A percentile compares a stretch with the other conserved stretches of the same genome.
Conservation (phyloP, 2,329 filamentous ascomycete species). For the Periconia digitata region DNA sequence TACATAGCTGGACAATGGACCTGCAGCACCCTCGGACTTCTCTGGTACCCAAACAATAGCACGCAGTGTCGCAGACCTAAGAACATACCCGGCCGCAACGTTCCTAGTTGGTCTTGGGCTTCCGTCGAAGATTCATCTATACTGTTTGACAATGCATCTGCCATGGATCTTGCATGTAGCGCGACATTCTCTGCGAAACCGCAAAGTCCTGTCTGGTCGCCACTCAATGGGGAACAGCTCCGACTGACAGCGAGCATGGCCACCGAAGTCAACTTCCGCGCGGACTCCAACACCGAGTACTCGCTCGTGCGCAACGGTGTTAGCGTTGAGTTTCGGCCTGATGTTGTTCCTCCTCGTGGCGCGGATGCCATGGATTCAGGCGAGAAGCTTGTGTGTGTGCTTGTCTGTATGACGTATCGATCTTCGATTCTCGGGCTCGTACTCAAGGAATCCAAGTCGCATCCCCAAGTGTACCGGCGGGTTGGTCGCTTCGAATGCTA, state of each 20-base stretch:
- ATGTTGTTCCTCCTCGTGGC: constrained; percentile 27
- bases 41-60: constrained; percentile 40
- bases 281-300: constrained; percentile 19
- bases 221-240: constrained; percentile 29
- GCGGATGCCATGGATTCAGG: constrained; percentile 30
- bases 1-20: constrained; percentile 43
- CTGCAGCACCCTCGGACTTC: constrained; percentile 34
- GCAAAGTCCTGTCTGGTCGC: constrained; percentile 29
- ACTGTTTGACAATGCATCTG: constrained; percentile 38
- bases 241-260: constrained; percentile 39
- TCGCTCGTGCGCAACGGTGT: constrained; percentile 29
- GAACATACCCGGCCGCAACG: constrained; percentile 15
- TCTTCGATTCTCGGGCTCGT: constrained; percentile 38
- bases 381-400: constrained; percentile 33
- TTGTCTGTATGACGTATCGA: constrained; percentile 41
- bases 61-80: constrained; percentile 27
- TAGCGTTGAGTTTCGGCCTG: constrained; percentile 36
- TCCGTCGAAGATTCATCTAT: constrained; percentile 38
- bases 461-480: constrained; percentile 26
- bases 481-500: constrained; percentile 41
- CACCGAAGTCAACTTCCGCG: constrained; percentile 30
- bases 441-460: constrained; percentile 24
- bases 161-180: constrained; percentile 40
- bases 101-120: constrained; percentile 43
- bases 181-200: constrained; percentile 26